Evolutionary conservation across 495 filamentous ascomycete genomes (phyloP).

Genomic region (Penicillium samsonianum): DNA sequence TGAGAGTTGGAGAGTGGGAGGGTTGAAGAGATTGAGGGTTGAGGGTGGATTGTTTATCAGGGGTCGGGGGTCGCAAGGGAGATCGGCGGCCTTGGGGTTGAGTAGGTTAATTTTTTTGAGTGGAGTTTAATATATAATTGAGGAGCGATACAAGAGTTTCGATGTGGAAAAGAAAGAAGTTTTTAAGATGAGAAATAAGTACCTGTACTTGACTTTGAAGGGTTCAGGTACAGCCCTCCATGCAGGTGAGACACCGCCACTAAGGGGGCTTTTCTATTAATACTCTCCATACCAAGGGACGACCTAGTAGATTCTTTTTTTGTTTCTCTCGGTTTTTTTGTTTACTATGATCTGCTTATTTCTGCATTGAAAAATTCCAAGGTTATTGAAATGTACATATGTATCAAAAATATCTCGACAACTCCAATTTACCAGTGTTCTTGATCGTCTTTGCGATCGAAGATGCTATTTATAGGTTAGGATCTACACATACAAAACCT

Average conservation of each 20-base stretch:
- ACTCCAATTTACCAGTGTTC: neutral
- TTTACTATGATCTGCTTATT: neutral
- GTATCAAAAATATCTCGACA: neutral
- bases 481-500: slow-evolving; percentile 3
- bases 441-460: neutral
- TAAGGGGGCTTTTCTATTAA: slow-evolving; percentile 7
- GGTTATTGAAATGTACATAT: neutral
- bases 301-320: slow-evolving; percentile 1
- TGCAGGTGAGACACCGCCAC: slow-evolving; percentile 10
- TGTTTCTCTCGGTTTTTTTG: neutral
- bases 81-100: slow-evolving; percentile 15
- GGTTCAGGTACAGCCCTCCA: slow-evolving; percentile 6
- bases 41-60: slow-evolving; percentile 6
- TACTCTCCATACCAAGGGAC: slow-evolving; percentile 10
- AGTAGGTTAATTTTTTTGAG: neutral
- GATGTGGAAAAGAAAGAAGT: neutral
- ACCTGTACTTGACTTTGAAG: slow-evolving; percentile 2
- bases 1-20: slow-evolving; percentile 1
- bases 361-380: neutral
- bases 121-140: neutral
- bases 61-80: slow-evolving; percentile 17
- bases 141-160: neutral
- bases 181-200: slow-evolving; percentile 1
- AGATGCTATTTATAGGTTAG: slow-evolving; percentile 16
- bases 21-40: slow-evolving; percentile 4